A percentile compares a stretch with the other conserved stretches of the same genome.
Conservation (phyloP, 2,329 filamentous ascomycete species). For the Lasiodiplodia sp. region DNA sequence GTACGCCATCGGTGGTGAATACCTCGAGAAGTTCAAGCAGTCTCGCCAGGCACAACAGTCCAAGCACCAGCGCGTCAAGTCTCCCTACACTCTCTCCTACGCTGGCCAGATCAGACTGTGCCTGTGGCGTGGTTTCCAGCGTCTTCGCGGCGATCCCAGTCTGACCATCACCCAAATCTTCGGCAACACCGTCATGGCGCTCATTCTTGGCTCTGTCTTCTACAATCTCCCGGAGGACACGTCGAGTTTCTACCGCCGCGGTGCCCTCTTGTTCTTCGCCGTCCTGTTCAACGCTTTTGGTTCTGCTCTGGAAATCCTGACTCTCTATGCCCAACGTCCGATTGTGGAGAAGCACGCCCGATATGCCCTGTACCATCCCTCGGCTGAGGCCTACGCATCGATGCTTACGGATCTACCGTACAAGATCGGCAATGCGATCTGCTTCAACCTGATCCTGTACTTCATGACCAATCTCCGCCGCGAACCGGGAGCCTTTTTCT, state of each 20-base stretch:
- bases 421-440: slow-evolving; percentile 51
- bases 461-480: slow-evolving; percentile 58
- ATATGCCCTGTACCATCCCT: slow-evolving; percentile 87
- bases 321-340: slow-evolving; percentile 81
- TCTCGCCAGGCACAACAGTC: slow-evolving; percentile 50
- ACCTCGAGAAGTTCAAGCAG: slow-evolving; percentile 47
- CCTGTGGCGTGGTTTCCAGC: slow-evolving; percentile 76
- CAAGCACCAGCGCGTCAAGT: slow-evolving; percentile 63
- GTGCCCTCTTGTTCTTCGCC: slow-evolving; percentile 81
- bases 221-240: slow-evolving; percentile 71
- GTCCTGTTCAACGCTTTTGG: slow-evolving; percentile 81
- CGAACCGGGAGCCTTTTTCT: slow-evolving; percentile 57
- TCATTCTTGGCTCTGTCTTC: slow-evolving; percentile 80
- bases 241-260: slow-evolving; percentile 75
- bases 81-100: slow-evolving; percentile 80
- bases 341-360: slow-evolving; percentile 87
- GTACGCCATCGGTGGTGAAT: slow-evolving; percentile 46
- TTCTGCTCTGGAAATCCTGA: slow-evolving; percentile 78
- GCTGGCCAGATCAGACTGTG: slow-evolving; percentile 76
- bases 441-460: slow-evolving; percentile 57
- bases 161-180: slow-evolving; percentile 69
- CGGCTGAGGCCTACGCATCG: slow-evolving; percentile 80
- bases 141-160: slow-evolving; percentile 74
- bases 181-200: slow-evolving; percentile 73
- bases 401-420: slow-evolving; percentile 55